Evolutionary conservation across 768 basidiomycete species (phyloP).

Genomic region (Auriscalpium vulgare): DNA sequence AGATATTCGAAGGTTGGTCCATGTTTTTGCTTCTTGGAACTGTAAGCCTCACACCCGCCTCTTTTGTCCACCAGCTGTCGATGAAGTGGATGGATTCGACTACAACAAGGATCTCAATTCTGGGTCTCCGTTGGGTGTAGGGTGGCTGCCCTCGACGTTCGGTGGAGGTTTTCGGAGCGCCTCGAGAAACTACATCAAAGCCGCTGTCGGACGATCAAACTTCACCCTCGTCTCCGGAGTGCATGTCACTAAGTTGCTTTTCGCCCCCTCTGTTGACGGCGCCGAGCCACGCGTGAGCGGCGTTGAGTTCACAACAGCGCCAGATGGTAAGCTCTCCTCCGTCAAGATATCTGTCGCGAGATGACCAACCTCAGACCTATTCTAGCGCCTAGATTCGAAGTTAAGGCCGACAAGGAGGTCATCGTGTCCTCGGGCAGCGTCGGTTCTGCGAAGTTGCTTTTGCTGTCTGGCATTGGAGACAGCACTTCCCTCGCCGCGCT

Average conservation of each 20-base stretch:
- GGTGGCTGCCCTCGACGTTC: not conserved
- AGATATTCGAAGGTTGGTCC: not conserved
- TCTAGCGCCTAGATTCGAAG: conserved; percentile 1
- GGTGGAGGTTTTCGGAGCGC: not conserved
- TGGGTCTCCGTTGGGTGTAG: not conserved
- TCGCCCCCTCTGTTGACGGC: not conserved
- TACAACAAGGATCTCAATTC: not conserved
- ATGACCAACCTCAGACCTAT: no score
- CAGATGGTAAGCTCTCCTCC: not conserved
- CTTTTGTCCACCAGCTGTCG: not conserved
- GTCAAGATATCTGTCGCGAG: not conserved
- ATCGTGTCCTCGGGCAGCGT: conserved; percentile 16
- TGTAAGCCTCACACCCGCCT: no score
- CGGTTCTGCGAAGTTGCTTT: conserved; percentile 30
- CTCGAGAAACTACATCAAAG: not conserved
- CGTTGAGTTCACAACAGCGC: conserved; percentile 1
- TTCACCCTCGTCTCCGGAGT: not conserved
- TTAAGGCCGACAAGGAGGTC: conserved; percentile 15
- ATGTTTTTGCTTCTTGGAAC: not conserved
- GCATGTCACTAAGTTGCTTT: not conserved
- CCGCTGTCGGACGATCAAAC: not conserved
- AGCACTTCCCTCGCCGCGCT: conserved; percentile 21
- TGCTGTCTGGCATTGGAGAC: conserved; percentile 36
- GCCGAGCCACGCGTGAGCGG: conserved; percentile 8
- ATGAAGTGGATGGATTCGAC: not conserved